Percentiles rank a stretch among this genome's conserved stretches.
These are phyloP conservation scores for Lipomyces yarrowii DNA, from an alignment of 1,139 yeast genomes.

Conservation along the genomic window DNA sequence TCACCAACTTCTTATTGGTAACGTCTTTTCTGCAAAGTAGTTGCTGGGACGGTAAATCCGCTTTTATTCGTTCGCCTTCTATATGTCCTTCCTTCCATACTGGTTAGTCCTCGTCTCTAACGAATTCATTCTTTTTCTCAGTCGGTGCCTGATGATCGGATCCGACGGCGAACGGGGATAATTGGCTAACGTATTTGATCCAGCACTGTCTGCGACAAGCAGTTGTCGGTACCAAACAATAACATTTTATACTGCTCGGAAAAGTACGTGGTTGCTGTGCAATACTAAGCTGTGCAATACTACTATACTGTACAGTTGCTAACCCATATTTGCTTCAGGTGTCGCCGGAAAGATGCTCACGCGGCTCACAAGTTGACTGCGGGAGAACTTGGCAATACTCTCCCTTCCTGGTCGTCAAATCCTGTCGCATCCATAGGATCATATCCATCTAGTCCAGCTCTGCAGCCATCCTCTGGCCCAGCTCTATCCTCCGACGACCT, in stretches of 20 bases:
- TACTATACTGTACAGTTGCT: background rate
- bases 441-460: background rate
- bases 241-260: constrained; percentile 26
- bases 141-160: background rate
- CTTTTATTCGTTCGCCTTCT: background rate
- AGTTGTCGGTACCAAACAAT: constrained; percentile 16
- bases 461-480: background rate
- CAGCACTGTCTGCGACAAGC: constrained; percentile 28
- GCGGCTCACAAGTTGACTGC: constrained; percentile 4
- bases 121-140: too few relatives aligned
- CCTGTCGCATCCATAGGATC: background rate
- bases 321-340: constrained; percentile 1
- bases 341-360: constrained; percentile 8
- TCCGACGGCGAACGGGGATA: background rate
- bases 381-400: background rate
- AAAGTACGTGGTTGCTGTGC: constrained; percentile 6
- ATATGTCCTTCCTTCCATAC: constrained; percentile 22
- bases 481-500: background rate
- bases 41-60: background rate
- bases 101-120: constrained; percentile 11
- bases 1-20: background rate
- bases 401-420: constrained; percentile 4
- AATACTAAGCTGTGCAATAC: background rate
- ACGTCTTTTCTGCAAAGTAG: background rate
- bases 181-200: background rate